A percentile compares a stretch with the other conserved stretches of the same genome.
These are phyloP conservation scores for Omphalotus guepiniiformis DNA, from an alignment of 768 basidiomycete genomes.

Conservation along the genomic window DNA sequence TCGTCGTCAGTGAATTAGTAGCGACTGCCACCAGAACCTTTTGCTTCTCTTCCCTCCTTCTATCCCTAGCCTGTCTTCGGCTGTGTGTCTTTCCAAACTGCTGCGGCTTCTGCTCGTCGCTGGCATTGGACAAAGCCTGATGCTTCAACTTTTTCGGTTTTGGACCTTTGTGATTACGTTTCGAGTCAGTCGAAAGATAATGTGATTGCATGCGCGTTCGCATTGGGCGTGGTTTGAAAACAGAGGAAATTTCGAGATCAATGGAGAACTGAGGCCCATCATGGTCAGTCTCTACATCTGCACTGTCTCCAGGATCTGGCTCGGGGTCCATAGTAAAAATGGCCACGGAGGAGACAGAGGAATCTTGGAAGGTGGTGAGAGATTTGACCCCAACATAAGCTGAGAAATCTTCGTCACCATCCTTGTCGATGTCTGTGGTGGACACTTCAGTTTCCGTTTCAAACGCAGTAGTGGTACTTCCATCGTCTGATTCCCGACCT, in stretches of 20 bases:
- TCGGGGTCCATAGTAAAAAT: conserved; percentile 16
- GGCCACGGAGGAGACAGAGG: background rate
- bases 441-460: conserved; percentile 38
- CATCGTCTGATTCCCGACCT: conserved; percentile 26
- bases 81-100: conserved; percentile 27
- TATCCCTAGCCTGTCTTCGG: conserved; percentile 46
- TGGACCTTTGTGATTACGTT: conserved; percentile 12
- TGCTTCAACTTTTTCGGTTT: conserved; percentile 10
- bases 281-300: too few relatives aligned
- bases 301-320: conserved; percentile 15
- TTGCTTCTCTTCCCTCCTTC: conserved; percentile 45
- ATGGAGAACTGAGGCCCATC: too few relatives aligned
- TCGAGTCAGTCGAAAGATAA: conserved; percentile 23
- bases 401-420: conserved; percentile 31
- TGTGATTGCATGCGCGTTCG: conserved; percentile 38
- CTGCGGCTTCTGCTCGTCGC: background rate
- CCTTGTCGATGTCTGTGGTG: conserved; percentile 34
- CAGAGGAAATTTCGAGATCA: conserved; percentile 64
- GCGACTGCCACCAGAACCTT: conserved; percentile 27
- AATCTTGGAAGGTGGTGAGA: background rate
- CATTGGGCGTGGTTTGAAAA: conserved; percentile 70
- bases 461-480: conserved; percentile 30
- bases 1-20: background rate
- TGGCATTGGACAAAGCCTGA: background rate
- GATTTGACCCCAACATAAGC: conserved; percentile 16